Percentiles rank a stretch among this genome's conserved stretches.
phyloP scores from a whole-genome alignment of 495 filamentous ascomycete species.

The Schizothecium vesticola region DNA sequence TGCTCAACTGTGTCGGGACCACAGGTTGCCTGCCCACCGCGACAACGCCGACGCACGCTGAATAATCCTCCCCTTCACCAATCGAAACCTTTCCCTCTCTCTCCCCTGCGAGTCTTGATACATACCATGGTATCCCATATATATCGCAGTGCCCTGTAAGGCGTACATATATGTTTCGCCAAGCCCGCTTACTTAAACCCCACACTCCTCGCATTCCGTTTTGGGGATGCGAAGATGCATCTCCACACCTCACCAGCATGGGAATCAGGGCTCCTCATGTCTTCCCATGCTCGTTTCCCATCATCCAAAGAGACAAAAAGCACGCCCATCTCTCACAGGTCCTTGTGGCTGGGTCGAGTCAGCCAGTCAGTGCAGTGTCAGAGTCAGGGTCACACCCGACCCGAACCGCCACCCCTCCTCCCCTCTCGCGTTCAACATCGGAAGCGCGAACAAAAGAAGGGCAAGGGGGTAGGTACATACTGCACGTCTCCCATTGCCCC shows the following conservation, averaged over 20 bases:
- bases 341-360: no score
- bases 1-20: background rate
- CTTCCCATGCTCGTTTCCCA: background rate
- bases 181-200: background rate
- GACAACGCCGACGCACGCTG: background rate
- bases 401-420: no score
- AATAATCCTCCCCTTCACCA: background rate
- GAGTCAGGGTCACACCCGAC: background rate
- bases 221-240: background rate
- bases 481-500: no score
- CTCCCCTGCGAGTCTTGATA: background rate
- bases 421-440: background rate
- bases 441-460: background rate
- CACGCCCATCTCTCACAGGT: background rate
- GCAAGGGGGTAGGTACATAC: background rate
- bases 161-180: background rate
- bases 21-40: background rate
- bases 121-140: background rate
- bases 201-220: background rate
- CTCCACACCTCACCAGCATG: background rate
- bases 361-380: background rate
- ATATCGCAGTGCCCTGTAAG: background rate
- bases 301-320: background rate
- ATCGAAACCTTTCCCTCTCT: background rate
- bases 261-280: background rate